Base-by-base conservation (phyloP, 805 yeast species). In the Maudiozyma serrabonitensis region DNA sequence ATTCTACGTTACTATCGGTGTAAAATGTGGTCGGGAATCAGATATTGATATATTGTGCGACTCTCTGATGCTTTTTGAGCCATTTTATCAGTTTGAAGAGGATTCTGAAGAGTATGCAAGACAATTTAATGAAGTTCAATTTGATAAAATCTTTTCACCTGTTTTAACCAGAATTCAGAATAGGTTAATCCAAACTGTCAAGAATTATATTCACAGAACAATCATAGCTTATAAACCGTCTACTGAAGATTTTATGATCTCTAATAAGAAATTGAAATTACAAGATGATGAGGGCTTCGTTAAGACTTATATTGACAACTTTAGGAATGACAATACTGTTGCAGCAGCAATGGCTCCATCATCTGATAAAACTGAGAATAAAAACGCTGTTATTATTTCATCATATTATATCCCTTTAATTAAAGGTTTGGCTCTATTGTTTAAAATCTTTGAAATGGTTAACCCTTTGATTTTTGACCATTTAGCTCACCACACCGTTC, bases 401-500 rank as follows among this genome's bases (percentile, higher is more conserved):
- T 34, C 72, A 19, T 75, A 82, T 58, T 88, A 86, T 62, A 80
- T 87, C 13, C 95, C 96, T 1, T 69, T 88, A 43, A 74, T 78
- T 3, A 78, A 78, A 49, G 82, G 95, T 0, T 68, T 89, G 41
- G 75, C 82, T 0, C 67, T 91, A 6, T 69, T 90, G 31, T 81
- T 88, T 34, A 84, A 80, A 61, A 83, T 90, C 21, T 87, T 87
- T 61, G 95, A 87, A 58, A 70, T 89, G 57, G 77, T 91, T 37
- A 82, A 83, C 55, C 80, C 90, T 2, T 69, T 75, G 12, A 85
- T 88, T 1, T 91, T 90, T 68, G 95, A 88, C 62, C 95, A 87
- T 60, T 68, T 90, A 54, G 95, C 96, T 0, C 95, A 88, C 63
- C 80, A 84, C 50, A 81, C 88, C 47, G 85, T 91, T 4, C 96